Evolutionary conservation across 331 rosid genomes (phyloP), one percentile per base, ranked within the genome.

Genomic region (Spiraea crenata): DNA sequence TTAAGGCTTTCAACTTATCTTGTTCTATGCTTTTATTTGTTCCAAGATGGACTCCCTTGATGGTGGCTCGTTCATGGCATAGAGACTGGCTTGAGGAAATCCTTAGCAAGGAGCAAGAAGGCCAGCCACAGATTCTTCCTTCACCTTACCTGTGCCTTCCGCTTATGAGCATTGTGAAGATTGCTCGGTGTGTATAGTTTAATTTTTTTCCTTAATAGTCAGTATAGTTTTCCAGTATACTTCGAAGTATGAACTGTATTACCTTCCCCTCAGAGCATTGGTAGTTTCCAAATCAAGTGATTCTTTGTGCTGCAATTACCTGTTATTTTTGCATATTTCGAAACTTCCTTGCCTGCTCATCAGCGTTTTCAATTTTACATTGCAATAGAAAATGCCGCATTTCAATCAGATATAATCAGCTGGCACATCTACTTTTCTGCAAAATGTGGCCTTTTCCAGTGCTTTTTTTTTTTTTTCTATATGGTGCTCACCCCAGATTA

Each of bases 1-100:
- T 57, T 69, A 63, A 57, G 75, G 7, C 42, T 72, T 37, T 75
- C 58, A 49, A 70, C 69, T 81, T 72, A 77, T 49, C 25, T 52
- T 41, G 40, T 46, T 74, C n/a, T 68, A 66, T 65, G 57, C 68
- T 77, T 44, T 25, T 70, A 8, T 46, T 79, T 75, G 66, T 79
- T 82, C 66, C 83, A 81, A 95, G 99, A 73, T 89, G 90, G 96
- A 91, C 85, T 8, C 95, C 99, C 58, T 79, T 86, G 87, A 86
- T 77, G 97, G 96, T 93, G 56, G 96, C 99, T 72, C 91, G 86
- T n/a, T 91, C 97, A 0, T 93, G 99, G 99, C 74, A 87, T 76
- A 89, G 89, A 87, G 77, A 76, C 69, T 77, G 88, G 84, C 95
- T 93, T 6, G 96, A 93, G 83, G 92, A 93, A 54, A 78, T 85